Evolutionary conservation across 2,329 filamentous ascomycete species (phyloP).

Genomic region (Fusarium austroafricanum): DNA sequence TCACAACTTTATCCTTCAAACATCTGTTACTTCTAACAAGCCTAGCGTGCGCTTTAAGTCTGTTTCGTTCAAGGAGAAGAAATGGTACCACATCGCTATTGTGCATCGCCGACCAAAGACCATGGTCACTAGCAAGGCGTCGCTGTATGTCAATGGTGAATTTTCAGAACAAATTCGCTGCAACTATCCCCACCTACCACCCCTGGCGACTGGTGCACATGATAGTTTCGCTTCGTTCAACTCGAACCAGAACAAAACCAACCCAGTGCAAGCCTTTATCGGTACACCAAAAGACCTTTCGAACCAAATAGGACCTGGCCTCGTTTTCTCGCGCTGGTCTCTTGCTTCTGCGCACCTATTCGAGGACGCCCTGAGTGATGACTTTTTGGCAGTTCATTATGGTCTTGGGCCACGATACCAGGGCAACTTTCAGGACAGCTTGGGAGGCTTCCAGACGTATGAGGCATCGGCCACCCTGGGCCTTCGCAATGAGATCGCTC

Average conservation of each 20-base stretch:
- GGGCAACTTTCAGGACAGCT: slow-evolving; percentile 95
- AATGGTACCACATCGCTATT: slow-evolving; percentile 94
- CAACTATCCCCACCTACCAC: slow-evolving; percentile 83
- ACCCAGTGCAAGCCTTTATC: slow-evolving; percentile 88
- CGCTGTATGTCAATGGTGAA: slow-evolving; percentile 91
- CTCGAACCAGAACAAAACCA: slow-evolving; percentile 66
- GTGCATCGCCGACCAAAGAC: slow-evolving; percentile 85
- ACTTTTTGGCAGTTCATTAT: slow-evolving; percentile 89
- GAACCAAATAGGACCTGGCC: slow-evolving; percentile 75
- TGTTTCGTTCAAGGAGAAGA: slow-evolving; percentile 76
- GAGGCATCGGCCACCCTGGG: slow-evolving; percentile 91
- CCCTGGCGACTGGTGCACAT: slow-evolving; percentile 69
- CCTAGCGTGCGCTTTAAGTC: slow-evolving; percentile 96
- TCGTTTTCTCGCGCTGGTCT: slow-evolving; percentile 85
- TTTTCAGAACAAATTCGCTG: slow-evolving; percentile 93
- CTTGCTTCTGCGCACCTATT: slow-evolving; percentile 91
- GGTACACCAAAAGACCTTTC: slow-evolving; percentile 93
- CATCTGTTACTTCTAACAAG: slow-evolving; percentile 84
- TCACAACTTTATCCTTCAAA: slow-evolving; percentile 94
- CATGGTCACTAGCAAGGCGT: slow-evolving; percentile 81
- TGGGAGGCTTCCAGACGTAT: slow-evolving; percentile 97
- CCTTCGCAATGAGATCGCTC: slow-evolving; percentile 88
- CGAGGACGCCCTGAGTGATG: slow-evolving; percentile 87
- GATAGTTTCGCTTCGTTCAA: slow-evolving; percentile 79
- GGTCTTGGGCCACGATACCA: slow-evolving; percentile 91